Conservation (phyloP, 352 stramenopile species). For the Phytophthora sp. region DNA sequence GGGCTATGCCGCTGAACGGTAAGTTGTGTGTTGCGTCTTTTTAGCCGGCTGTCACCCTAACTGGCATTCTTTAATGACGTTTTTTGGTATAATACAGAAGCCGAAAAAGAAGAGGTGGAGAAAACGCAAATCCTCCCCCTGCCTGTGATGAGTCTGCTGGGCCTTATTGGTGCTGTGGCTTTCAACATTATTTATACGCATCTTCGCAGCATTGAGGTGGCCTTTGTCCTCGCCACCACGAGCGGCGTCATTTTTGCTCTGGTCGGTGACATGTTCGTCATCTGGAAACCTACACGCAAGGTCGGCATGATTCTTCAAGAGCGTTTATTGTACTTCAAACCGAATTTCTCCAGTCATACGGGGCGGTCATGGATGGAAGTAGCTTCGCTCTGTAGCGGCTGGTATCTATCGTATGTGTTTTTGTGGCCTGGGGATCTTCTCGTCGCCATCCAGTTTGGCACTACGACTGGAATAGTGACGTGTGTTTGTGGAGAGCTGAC, state of each 20-base stretch:
- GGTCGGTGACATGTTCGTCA: constrained; percentile 86
- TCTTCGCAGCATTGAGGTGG: constrained; percentile 78
- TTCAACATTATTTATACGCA: constrained; percentile 92
- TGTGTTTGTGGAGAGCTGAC: constrained; percentile 79
- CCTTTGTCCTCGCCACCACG: constrained; percentile 78
- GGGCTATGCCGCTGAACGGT: constrained; percentile 52
- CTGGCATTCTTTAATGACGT: constrained; percentile 5
- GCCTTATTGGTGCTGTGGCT: constrained; percentile 74
- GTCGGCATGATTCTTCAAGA: constrained; percentile 84
- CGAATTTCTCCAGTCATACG: constrained; percentile 65
- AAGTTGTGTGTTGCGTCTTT: constrained; percentile 12
- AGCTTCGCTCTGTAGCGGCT: constrained; percentile 54
- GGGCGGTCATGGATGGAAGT: constrained; percentile 65
- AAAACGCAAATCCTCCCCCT: constrained; percentile 80
- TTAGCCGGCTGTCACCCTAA: neutral
- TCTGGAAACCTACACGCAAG: constrained; percentile 82
- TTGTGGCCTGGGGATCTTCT: constrained; percentile 76
- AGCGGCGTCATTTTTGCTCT: constrained; percentile 81
- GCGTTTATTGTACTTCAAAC: constrained; percentile 65
- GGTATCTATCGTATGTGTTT: constrained; percentile 72
- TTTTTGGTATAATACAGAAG: constrained; percentile 35
- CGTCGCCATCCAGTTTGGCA: constrained; percentile 79
- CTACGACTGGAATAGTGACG: constrained; percentile 64
- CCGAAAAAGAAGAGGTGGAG: constrained; percentile 49
- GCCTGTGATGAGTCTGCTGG: constrained; percentile 81